Conservation (phyloP, 805 yeast genomes). For the Lipomyces yamadae region DNA sequence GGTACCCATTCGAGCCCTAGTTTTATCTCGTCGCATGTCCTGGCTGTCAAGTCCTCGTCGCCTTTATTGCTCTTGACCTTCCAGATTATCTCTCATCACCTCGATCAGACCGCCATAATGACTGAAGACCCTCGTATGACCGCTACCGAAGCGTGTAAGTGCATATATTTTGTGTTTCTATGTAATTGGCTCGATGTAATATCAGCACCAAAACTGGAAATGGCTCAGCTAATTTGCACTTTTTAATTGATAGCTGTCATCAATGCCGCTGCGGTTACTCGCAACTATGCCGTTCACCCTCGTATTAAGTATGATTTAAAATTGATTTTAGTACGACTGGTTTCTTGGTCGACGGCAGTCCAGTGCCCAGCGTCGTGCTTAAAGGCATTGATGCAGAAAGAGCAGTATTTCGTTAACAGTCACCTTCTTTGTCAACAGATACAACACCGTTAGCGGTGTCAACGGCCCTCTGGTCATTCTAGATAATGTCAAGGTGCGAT, state of each 20-base stretch:
- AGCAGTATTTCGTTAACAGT: not conserved
- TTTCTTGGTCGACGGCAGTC: not conserved
- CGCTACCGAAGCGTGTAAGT: slow-evolving; percentile 39
- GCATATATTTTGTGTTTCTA: not conserved
- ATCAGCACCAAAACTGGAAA: not conserved
- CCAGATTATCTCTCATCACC: not conserved
- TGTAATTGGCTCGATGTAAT: not conserved
- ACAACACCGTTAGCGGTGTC: slow-evolving; percentile 97
- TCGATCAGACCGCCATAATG: slow-evolving; percentile 21
- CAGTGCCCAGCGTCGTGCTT: not conserved
- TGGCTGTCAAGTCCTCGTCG: slow-evolving; percentile 20
- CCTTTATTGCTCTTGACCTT: slow-evolving; percentile 4
- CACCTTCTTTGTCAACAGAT: slow-evolving; percentile 54
- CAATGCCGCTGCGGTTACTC: slow-evolving; percentile 41
- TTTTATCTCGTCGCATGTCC: slow-evolving; percentile 21
- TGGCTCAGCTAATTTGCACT: not conserved
- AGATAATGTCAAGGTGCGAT: slow-evolving; percentile 66
- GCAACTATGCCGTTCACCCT: slow-evolving; percentile 40
- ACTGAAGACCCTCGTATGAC: slow-evolving; percentile 38
- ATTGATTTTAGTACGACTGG: not conserved
- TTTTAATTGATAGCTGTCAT: slow-evolving; percentile 33
- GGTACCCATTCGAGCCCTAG: not conserved
- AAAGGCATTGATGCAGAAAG: not conserved
- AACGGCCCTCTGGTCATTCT: slow-evolving; percentile 96
- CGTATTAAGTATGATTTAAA: slow-evolving; percentile 38